Evolutionary conservation across 768 basidiomycete genomes (phyloP), one percentile per base, ranked within the genome.

Genomic region (Podaxis pistillaris): DNA sequence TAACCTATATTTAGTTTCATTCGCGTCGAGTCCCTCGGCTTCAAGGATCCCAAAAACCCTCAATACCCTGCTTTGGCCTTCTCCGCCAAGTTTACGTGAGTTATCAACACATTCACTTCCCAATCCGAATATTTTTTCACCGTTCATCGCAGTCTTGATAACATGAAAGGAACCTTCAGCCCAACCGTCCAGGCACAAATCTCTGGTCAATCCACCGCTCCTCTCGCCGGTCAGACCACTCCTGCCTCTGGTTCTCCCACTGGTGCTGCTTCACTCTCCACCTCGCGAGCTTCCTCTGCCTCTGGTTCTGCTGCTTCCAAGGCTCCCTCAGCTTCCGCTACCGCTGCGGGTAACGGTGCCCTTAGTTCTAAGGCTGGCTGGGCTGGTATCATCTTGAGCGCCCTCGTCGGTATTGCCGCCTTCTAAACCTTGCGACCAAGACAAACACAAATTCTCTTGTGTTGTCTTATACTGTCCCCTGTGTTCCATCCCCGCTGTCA

Each of bases 31-130:
- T 93, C 92, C 0, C 65, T 80, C 38, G 67, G 40, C 58, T 66
- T 83, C 49, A 88, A 80, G 71, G 85, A 89, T 70, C 52, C 85
- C 30, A 68, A 70, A 1, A 71, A 81, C 60, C 74, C 87, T 13
- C 76, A 83, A 59, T 89, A 78, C 76, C 82, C 81, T 3, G 83
- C 81, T 50, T 76, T 88, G 65, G 86, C 91, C 0, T 96, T 93
- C 80, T 92, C 91, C 6, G 83, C 93, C 65, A 84, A 83, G 68
- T 94, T 93, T 79, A 77, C 77, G 92, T 93, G 69, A 66, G 87
- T 76, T 5, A 41, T 11, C 37, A n/a, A 11, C 28, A 19, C n/a
- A 37, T 7, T 30, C 19, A 46, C 38, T 8, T 40, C 41, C 52
- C 30, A 36, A 36, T 46, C 46, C n/a, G 5, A 19, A 28, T 24